Conservation (phyloP, 768 basidiomycete genomes). For the Scleroderma citrinum region DNA sequence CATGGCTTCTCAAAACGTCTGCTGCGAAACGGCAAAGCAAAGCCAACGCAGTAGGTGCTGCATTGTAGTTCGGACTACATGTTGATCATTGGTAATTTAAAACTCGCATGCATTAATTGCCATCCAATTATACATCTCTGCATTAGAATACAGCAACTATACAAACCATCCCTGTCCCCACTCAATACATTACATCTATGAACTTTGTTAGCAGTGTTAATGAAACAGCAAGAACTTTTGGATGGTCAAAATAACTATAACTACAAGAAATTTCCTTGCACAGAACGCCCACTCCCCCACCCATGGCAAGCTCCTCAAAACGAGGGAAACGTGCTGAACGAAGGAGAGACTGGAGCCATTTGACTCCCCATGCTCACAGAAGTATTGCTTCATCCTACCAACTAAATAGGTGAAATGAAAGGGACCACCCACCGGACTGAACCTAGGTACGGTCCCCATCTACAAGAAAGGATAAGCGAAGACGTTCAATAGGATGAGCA, state of each 20-base stretch:
- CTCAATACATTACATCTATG: constrained; percentile 1
- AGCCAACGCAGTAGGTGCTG: not conserved
- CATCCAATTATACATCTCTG: not conserved
- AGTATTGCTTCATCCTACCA: constrained; percentile 25
- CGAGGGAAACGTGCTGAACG: constrained; percentile 16
- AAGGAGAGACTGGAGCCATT: constrained; percentile 18
- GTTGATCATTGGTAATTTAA: not conserved
- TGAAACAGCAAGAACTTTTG: not conserved
- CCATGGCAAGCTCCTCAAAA: constrained; percentile 24
- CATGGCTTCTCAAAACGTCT: constrained; percentile 69
- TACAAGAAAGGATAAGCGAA: constrained; percentile 1
- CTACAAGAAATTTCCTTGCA: constrained; percentile 15
- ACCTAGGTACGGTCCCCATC: not conserved
- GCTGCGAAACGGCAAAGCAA: constrained; percentile 47
- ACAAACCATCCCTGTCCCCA: not conserved
- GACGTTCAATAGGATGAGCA: not conserved
- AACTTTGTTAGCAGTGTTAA: no score
- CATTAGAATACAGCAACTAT: not conserved
- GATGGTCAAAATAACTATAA: constrained; percentile 32
- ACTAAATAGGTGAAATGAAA: constrained; percentile 1
- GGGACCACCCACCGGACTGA: not conserved
- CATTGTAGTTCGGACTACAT: not conserved
- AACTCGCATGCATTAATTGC: not conserved
- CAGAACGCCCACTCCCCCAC: constrained; percentile 18
- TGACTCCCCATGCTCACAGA: constrained; percentile 20